Evolutionary conservation across 176 grass and related monocot species (phyloP), one percentile per base, ranked within the genome.

Genomic region (Rhipidocladum racemiflorum): DNA sequence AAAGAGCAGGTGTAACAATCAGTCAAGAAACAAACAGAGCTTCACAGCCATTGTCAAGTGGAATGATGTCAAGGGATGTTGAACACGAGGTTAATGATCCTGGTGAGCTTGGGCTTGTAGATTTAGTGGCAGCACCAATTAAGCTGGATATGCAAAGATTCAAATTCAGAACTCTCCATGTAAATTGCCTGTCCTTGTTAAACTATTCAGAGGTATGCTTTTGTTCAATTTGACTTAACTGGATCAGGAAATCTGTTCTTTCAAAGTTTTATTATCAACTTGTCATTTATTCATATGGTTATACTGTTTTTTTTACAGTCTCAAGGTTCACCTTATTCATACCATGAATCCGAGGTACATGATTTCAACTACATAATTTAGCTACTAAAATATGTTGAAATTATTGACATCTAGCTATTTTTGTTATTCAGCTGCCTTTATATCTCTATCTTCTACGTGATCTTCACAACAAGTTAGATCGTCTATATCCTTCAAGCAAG

Each of bases 361-460:
- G 55, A 87, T 87, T 66, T 74, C 68, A 81, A 82, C 70, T 75
- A 78, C 54, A 69, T 76, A 78, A 81, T 72, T 69, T 88, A 51
- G 29, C 42, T 60, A 36, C 72, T 44, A 82, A 83, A 76, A 71
- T 65, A 75, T 88, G 48, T 59, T 51, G 74, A 70, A 79, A 75
- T 71, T 85, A 80, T 62, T 70, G 45, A 90, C 20, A 1, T 70
- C 29, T 81, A 74, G 12, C 25, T 88, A 15, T 73, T 63, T 71
- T 87, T 79, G 12, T 80, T 82, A 68, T 74, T 51, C 83, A 97
- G 94, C 79, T 97, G 65, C 90, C 94, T 63, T 50, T 92, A 81
- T 87, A 87, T 91, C 76, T 94, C 61, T 97, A 97, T 72, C 83
- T 97, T 79, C 59, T 97, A 23, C 76, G 94, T 73, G 90, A 97